Evolutionary conservation across 2,329 filamentous ascomycete species (phyloP), one percentile per base, ranked within the genome.

Genomic region (Lachnum nothofagi): DNA sequence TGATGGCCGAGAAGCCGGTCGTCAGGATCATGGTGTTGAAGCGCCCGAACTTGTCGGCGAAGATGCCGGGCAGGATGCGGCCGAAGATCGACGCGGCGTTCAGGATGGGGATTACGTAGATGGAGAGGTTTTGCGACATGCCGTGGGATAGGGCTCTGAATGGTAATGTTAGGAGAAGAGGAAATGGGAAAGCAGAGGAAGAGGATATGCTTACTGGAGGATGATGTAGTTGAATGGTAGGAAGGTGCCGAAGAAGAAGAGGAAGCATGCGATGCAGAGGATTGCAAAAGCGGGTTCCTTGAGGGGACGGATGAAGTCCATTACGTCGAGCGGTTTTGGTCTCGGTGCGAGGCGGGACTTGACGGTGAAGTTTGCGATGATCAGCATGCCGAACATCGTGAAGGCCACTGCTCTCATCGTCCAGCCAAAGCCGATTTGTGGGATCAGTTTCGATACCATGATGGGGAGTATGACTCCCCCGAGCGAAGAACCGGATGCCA

Each of bases 401-500:
- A 84, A 82, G 0, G 75, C 72, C 20, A 68, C 70, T 41, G 73
- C 74, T 7, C 79, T 71, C 70, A 83, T 79, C 0, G 76, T 67
- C 81, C 78, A 83, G 33, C 68, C 62, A 58, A 79, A 78, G 27
- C 78, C 76, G 44, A 80, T 68, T 41, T 70, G 27, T 0, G 68
- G 68, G 39, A 83, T 75, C 19, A 84, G 64, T 27, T 72, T 72
- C 1, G 72, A 66, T 10, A 82, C 72, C 73, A 84, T 79, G 58
- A 83, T 81, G 0, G 81, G 80, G 41, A 82, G 75, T 29, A 83
- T 73, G 14, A 84, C 76, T 16, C 75, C 76, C 2, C 75, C 76
- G 4, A 78, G 53, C 3, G 72, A 74, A 22, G 70, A 73, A 3
- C 75, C 76, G 4, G 73, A 68, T 4, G 71, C 70, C 62, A 74